These are phyloP conservation scores for Torulaspora franciscae DNA, from an alignment of 805 yeast species.

Conservation along the genomic window DNA sequence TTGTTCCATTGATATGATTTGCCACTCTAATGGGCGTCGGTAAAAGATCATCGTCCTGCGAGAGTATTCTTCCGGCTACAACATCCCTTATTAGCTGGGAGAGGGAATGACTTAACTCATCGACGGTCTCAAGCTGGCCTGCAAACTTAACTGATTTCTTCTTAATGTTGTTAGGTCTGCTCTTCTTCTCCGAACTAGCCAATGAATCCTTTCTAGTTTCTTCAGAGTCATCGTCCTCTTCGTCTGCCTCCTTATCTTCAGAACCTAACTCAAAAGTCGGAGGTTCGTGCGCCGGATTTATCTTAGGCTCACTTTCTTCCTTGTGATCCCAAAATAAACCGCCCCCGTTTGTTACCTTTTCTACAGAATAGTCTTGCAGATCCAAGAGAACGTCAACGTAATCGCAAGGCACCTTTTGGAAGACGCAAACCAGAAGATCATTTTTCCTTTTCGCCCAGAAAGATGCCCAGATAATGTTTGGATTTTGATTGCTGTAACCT, in stretches of 20 bases:
- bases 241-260: constrained; percentile 2
- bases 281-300: neutral
- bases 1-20: constrained; percentile 46
- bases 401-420: constrained; percentile 76
- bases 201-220: neutral
- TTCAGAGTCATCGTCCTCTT: constrained; percentile 2
- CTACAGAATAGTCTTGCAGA: constrained; percentile 28
- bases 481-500: constrained; percentile 38
- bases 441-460: constrained; percentile 83
- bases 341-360: constrained; percentile 25
- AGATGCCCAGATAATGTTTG: constrained; percentile 71
- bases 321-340: constrained; percentile 17
- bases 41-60: constrained; percentile 29
- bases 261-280: constrained; percentile 65
- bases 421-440: constrained; percentile 69
- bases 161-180: neutral
- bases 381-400: constrained; percentile 54
- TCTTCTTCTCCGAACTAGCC: neutral
- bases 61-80: constrained; percentile 21
- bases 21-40: constrained; percentile 39
- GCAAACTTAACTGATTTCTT: constrained; percentile 31
- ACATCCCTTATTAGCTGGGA: constrained; percentile 30
- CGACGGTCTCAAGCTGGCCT: constrained; percentile 24
- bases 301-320: constrained; percentile 1
- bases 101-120: constrained; percentile 28